A percentile compares a stretch with the other conserved stretches of the same genome.
These are phyloP conservation scores for Vanrija pseudolonga DNA, from an alignment of 1,284 basidiomycete genomes.

Conservation along the genomic window DNA sequence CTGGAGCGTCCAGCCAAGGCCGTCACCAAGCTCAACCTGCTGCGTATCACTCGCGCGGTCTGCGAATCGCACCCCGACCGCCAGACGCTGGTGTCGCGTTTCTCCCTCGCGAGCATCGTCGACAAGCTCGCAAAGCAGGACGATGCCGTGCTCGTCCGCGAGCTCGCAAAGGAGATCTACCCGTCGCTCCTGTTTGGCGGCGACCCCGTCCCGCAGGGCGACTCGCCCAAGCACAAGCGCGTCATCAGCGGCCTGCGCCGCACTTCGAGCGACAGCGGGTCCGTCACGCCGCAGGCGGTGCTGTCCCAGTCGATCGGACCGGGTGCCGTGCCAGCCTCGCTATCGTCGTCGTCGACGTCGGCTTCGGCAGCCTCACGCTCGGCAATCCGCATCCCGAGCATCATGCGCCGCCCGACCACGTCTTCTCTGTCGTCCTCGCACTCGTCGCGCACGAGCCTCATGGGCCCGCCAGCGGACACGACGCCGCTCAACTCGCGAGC, in stretches of 20 bases:
- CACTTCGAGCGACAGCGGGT: background rate
- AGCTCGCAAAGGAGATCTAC: constrained; percentile 52
- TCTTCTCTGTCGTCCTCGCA: background rate
- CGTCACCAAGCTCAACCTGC: constrained; percentile 81
- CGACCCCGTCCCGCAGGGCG: background rate
- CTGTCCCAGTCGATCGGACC: background rate
- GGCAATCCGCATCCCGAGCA: background rate
- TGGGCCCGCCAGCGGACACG: background rate
- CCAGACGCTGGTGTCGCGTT: constrained; percentile 72
- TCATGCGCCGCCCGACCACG: background rate
- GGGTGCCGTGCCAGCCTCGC: background rate
- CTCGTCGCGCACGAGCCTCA: background rate
- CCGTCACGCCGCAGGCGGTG: background rate
- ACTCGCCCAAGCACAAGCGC: background rate
- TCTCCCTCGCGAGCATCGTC: constrained; percentile 72
- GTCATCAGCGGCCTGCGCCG: constrained; percentile 3
- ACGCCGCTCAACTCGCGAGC: background rate
- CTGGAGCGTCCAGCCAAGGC: constrained; percentile 68
- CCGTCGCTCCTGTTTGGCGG: constrained; percentile 30
- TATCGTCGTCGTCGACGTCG: background rate
- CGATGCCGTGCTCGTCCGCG: constrained; percentile 81
- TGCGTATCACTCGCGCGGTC: constrained; percentile 77
- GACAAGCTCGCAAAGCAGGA: constrained; percentile 73
- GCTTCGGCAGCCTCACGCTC: constrained; percentile 13
- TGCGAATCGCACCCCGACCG: constrained; percentile 86